phyloP scores from a whole-genome alignment of 495 filamentous ascomycete species.

The Rusavskia elegans region DNA sequence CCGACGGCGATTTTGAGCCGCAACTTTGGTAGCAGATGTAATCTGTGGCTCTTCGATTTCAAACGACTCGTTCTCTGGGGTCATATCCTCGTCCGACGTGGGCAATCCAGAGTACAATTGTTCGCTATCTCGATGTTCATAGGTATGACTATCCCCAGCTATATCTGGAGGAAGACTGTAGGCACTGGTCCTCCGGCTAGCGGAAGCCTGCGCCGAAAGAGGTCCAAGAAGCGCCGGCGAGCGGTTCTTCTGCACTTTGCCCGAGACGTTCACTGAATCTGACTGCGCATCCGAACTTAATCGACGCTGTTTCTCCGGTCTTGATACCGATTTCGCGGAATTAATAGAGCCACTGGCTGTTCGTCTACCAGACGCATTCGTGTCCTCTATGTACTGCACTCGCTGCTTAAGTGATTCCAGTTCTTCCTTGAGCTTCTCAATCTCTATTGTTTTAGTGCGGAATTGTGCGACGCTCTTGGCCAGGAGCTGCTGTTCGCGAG shows the following conservation, averaged over 20 bases:
- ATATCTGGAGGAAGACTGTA: background rate
- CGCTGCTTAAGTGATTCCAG: background rate
- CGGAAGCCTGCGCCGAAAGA: background rate
- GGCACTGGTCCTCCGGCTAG: background rate
- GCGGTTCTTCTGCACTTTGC: background rate
- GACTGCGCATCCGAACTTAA: no score
- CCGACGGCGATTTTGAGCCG: background rate
- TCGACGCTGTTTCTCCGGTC: background rate
- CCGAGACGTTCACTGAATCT: no score
- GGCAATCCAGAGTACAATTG: no score
- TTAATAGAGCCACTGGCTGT: background rate
- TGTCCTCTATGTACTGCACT: background rate
- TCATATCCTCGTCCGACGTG: no score
- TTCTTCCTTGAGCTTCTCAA: background rate
- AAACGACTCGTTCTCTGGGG: background rate
- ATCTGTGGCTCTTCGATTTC: background rate
- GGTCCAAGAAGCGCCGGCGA: no score
- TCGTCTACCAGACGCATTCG: background rate
- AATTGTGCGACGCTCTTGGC: background rate
- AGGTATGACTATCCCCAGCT: no score
- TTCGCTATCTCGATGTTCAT: no score
- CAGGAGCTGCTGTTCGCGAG: no score
- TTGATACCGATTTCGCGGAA: background rate
- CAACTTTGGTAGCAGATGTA: conserved; percentile 1
- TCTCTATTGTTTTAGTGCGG: background rate